These are phyloP conservation scores for Glycyrrhiza uralensis DNA, from an alignment of 306 rosid species.

Conservation along the genomic window DNA sequence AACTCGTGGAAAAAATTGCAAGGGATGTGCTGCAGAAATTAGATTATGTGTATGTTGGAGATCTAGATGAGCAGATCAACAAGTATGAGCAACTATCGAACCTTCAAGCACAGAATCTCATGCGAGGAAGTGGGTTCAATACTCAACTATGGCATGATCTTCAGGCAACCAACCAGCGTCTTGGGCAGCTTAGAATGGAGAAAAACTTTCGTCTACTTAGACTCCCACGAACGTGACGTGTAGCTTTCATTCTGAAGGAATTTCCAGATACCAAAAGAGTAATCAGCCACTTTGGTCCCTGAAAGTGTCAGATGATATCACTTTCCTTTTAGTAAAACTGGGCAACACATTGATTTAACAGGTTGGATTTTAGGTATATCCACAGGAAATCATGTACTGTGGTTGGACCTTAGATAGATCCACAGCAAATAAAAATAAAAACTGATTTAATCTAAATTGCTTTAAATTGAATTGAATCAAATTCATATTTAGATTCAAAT, in stretches of 20 bases:
- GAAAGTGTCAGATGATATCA: too few species aligned
- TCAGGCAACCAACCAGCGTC: not conserved
- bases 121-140: not conserved
- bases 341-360: too few species aligned
- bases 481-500: too few species aligned
- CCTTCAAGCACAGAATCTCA: not conserved
- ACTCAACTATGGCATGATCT: not conserved
- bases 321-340: too few species aligned
- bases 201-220: not conserved
- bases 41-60: conserved; percentile 2
- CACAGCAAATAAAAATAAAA: too few species aligned
- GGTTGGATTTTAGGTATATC: too few species aligned
- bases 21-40: not conserved
- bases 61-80: not conserved
- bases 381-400: too few species aligned
- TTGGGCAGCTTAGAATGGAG: not conserved
- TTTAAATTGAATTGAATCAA: too few species aligned
- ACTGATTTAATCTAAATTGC: too few species aligned
- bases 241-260: not conserved
- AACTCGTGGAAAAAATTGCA: conserved; percentile 1
- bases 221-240: not conserved
- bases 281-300: too few species aligned
- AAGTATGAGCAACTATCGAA: conserved; percentile 8
- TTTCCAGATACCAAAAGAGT: not conserved
- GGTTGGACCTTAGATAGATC: too few species aligned